Evolutionary conservation across 805 yeast species (phyloP).

Genomic region (Saccharomyces paradoxus): DNA sequence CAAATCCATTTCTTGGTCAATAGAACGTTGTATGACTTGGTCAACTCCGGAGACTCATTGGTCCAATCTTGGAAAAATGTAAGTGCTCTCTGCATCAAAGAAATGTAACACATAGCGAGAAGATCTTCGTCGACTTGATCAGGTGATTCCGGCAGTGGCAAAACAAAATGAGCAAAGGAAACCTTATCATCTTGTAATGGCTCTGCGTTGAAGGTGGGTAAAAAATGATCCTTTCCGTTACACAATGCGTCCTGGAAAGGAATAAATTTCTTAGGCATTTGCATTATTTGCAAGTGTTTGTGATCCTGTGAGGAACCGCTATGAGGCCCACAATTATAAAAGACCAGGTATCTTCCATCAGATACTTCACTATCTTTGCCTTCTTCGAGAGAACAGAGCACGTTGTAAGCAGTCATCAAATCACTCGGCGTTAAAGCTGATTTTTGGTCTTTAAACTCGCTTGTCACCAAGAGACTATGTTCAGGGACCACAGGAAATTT

Average conservation of each 20-base stretch:
- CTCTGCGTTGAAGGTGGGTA: conserved; percentile 47
- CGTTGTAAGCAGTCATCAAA: conserved; percentile 46
- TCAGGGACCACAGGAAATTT: conserved; percentile 78
- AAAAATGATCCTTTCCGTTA: conserved; percentile 37
- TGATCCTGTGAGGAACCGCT: conserved; percentile 95
- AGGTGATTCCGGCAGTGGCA: conserved; percentile 46
- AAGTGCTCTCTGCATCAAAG: conserved; percentile 62
- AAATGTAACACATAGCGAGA: conserved; percentile 61
- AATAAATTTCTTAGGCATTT: conserved; percentile 50
- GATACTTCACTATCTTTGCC: conserved; percentile 29
- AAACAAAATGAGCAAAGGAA: conserved; percentile 75
- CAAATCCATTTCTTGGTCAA: conserved; percentile 80
- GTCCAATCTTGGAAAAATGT: conserved; percentile 53
- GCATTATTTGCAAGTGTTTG: conserved; percentile 82
- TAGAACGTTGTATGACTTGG: conserved; percentile 68
- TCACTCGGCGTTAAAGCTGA: conserved; percentile 68
- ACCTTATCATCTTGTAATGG: conserved; percentile 56
- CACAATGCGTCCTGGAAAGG: conserved; percentile 51
- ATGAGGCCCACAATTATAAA: conserved; percentile 79
- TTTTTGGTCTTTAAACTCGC: conserved; percentile 60
- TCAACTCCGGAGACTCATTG: conserved; percentile 21
- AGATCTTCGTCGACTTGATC: conserved; percentile 45
- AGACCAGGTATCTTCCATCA: conserved; percentile 57
- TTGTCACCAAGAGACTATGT: conserved; percentile 76
- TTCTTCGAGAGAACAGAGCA: conserved; percentile 44